These are phyloP conservation scores for Breynia disticha DNA, from an alignment of 441 rosid species.

Conservation along the genomic window DNA sequence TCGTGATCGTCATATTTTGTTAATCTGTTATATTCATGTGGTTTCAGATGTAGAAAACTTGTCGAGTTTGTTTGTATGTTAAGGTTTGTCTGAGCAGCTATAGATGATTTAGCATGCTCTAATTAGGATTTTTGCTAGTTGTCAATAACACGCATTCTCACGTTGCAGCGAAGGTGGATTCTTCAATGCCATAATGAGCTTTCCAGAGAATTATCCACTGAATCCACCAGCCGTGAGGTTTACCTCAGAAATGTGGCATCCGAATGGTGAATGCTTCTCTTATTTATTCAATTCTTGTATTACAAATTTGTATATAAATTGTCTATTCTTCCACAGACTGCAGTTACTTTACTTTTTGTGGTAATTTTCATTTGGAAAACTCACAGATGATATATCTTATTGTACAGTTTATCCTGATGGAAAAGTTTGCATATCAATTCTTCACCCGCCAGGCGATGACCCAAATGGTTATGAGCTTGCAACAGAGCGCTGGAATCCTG, in stretches of 20 bases:
- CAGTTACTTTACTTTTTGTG: no score
- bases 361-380: neutral
- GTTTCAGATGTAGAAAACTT: no score
- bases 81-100: neutral
- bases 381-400: conserved; percentile 5
- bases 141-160: conserved; percentile 1
- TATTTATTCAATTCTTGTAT: neutral
- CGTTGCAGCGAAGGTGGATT: conserved; percentile 81
- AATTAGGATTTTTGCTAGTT: neutral
- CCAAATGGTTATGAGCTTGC: conserved; percentile 93
- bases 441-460: conserved; percentile 95
- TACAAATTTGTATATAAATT: no score
- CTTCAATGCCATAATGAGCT: conserved; percentile 80
- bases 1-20: no score
- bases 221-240: conserved; percentile 77
- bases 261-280: conserved; percentile 47
- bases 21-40: no score
- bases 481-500: conserved; percentile 80
- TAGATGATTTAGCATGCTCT: neutral
- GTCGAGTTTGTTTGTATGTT: no score
- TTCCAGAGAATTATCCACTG: conserved; percentile 61
- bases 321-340: no score
- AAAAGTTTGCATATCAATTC: conserved; percentile 79
- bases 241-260: conserved; percentile 90
- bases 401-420: conserved; percentile 68